These are phyloP conservation scores for Phytophthora cactorum DNA, from an alignment of 352 stramenopile genomes.

Conservation along the genomic window DNA sequence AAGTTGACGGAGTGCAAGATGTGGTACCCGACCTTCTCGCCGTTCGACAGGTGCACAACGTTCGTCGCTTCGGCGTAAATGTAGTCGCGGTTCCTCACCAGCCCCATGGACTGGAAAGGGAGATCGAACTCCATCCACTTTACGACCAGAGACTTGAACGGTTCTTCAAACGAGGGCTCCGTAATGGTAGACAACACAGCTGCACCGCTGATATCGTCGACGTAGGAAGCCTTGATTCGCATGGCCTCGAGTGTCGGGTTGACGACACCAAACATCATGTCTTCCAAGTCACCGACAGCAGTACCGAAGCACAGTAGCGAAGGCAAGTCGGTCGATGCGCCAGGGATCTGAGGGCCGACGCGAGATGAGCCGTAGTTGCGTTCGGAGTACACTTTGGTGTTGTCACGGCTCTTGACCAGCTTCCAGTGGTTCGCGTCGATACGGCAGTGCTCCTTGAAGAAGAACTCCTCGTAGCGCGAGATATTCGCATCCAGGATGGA, in stretches of 20 bases:
- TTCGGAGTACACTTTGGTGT: constrained; percentile 37
- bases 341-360: constrained; percentile 21
- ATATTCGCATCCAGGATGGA: constrained; percentile 41
- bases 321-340: constrained; percentile 27
- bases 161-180: constrained; percentile 44
- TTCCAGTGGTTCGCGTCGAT: constrained; percentile 41
- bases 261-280: constrained; percentile 63
- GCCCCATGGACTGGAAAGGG: constrained; percentile 28
- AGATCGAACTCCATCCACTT: constrained; percentile 60
- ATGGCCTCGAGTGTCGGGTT: constrained; percentile 55
- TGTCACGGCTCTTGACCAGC: constrained; percentile 40
- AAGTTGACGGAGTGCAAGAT: constrained; percentile 52
- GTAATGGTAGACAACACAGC: constrained; percentile 47
- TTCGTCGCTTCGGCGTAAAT: constrained; percentile 57
- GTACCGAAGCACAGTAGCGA: constrained; percentile 43
- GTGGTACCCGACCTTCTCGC: constrained; percentile 48
- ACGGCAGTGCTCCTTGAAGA: constrained; percentile 34
- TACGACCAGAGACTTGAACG: constrained; percentile 60
- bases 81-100: constrained; percentile 55
- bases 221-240: constrained; percentile 57
- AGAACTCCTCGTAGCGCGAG: constrained; percentile 40
- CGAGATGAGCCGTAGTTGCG: constrained; percentile 22
- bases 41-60: constrained; percentile 35
- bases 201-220: constrained; percentile 53
- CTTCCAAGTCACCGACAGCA: constrained; percentile 45